Evolutionary conservation across 768 basidiomycete species (phyloP), one percentile per base, ranked within the genome.

Genomic region (Rhodosporidiobolus odoratus): DNA sequence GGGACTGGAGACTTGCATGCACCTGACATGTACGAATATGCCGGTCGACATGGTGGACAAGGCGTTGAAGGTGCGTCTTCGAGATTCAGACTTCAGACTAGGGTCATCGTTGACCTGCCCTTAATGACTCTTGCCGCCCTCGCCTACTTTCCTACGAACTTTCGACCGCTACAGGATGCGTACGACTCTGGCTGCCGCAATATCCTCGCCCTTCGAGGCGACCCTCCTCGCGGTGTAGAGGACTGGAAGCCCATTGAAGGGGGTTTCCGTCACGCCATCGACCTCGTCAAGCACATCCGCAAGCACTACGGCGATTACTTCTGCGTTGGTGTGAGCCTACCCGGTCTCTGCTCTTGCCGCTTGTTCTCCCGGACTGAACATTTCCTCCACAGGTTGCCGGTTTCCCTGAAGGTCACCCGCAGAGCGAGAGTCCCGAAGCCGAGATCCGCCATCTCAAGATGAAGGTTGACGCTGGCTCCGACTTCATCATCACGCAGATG

Each of bases 21-120:
- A 99, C 81, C 81, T 99, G 73, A 98, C 95, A 57, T 99, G 96
- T 79, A 98, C 96, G 63, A 96, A 95, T 82, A 98, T 99, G 95
- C 93, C 93, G 16, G 84, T 84, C 77, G 89, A 91, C 79, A 97
- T 96, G 80, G 90, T 99, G 37, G 92, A 97, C 81, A 86, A 88
- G 75, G 95, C 96, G 40, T 82, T 99, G 57, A 82, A 83, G 91
- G 85, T 84, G 71, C 27, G 68, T 37, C n/a, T n/a, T n/a, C n/a
- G n/a, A n/a, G n/a, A n/a, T n/a, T n/a, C n/a, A n/a, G n/a, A n/a
- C n/a, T n/a, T n/a, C n/a, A n/a, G n/a, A n/a, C n/a, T n/a, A n/a
- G n/a, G n/a, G n/a, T n/a, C n/a, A n/a, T n/a, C n/a, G n/a, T n/a
- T n/a, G n/a, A n/a, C n/a, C n/a, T n/a, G n/a, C n/a, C n/a, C n/a